Evolutionary conservation across 345 rosid species (phyloP).

Genomic region (Salix caprea): DNA sequence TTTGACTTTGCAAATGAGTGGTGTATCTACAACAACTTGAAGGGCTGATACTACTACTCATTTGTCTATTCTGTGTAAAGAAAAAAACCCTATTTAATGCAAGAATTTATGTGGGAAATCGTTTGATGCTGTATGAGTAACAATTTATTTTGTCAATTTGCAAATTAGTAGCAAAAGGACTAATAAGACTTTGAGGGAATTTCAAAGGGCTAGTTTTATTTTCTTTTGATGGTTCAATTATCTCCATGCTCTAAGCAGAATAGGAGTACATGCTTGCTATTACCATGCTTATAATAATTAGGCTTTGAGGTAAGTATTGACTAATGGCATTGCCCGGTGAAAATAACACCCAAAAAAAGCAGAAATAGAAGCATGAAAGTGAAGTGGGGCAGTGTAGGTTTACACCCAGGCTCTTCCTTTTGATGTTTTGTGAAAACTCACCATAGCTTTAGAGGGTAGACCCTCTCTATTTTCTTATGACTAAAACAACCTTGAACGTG

Average conservation of each 20-base stretch:
- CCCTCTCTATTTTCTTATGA: neutral
- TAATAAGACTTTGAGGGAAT: neutral
- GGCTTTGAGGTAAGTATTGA: neutral
- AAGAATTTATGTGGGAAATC: neutral
- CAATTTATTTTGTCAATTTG: neutral
- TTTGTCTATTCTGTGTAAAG: too few relatives aligned
- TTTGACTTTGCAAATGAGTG: too few relatives aligned
- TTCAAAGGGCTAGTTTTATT: neutral
- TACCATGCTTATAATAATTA: neutral
- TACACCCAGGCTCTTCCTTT: slow-evolving; percentile 6
- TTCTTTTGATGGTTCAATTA: neutral
- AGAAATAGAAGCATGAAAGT: slow-evolving; percentile 1
- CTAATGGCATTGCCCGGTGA: neutral
- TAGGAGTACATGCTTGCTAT: neutral
- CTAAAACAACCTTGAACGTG: slow-evolving; percentile 9
- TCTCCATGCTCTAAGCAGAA: neutral
- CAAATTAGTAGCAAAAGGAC: neutral
- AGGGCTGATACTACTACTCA: too few relatives aligned
- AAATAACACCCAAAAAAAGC: neutral
- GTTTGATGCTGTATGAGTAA: neutral
- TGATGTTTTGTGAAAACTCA: slow-evolving; percentile 24
- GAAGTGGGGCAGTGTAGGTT: neutral
- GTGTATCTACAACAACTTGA: too few relatives aligned
- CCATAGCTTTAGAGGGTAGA: slow-evolving; percentile 30
- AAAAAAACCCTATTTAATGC: neutral